These are phyloP conservation scores for Microbotryum intermedium DNA, from an alignment of 1,284 basidiomycete species.

Conservation along the genomic window DNA sequence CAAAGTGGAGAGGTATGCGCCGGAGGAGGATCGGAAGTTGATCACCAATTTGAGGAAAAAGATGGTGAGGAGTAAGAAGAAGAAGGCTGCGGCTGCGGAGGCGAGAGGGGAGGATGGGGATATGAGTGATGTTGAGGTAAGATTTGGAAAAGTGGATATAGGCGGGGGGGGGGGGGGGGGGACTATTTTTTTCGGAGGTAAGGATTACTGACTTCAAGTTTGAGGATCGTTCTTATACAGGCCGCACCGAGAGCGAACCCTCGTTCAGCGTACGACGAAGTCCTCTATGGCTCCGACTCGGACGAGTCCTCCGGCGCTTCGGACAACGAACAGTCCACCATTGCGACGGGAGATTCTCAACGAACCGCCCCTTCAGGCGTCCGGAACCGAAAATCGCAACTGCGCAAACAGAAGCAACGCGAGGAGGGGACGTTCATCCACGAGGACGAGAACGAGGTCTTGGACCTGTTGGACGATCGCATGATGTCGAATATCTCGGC, in stretches of 20 bases:
- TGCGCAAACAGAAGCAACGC: slow-evolving; percentile 32
- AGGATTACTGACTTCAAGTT: too few relatives aligned
- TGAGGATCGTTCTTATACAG: slow-evolving; percentile 39
- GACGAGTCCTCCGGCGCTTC: slow-evolving; percentile 65
- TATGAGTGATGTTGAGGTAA: slow-evolving; percentile 49
- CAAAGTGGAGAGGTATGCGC: slow-evolving; percentile 53
- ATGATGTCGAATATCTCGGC: slow-evolving; percentile 65
- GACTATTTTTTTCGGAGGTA: neutral
- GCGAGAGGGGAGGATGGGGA: slow-evolving; percentile 47
- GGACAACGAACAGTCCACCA: slow-evolving; percentile 52
- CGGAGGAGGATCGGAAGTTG: slow-evolving; percentile 65
- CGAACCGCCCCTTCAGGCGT: slow-evolving; percentile 13
- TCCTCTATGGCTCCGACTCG: slow-evolving; percentile 69
- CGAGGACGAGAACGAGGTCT: slow-evolving; percentile 85
- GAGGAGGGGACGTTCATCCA: slow-evolving; percentile 50
- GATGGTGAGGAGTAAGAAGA: slow-evolving; percentile 80
- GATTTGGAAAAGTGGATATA: too few relatives aligned
- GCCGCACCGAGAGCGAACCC: slow-evolving; percentile 42
- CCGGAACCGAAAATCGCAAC: slow-evolving; percentile 27
- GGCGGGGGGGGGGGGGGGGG: slow-evolving; percentile 39
- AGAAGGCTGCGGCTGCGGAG: slow-evolving; percentile 47
- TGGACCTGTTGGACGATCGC: slow-evolving; percentile 81
- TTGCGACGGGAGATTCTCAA: slow-evolving; percentile 37
- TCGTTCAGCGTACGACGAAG: slow-evolving; percentile 90
- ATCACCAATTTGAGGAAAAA: slow-evolving; percentile 83